Percentiles rank a stretch among this genome's conserved stretches.
These are phyloP conservation scores for Rubus parviflorus DNA, from an alignment of 306 rosid genomes.

Conservation along the genomic window DNA sequence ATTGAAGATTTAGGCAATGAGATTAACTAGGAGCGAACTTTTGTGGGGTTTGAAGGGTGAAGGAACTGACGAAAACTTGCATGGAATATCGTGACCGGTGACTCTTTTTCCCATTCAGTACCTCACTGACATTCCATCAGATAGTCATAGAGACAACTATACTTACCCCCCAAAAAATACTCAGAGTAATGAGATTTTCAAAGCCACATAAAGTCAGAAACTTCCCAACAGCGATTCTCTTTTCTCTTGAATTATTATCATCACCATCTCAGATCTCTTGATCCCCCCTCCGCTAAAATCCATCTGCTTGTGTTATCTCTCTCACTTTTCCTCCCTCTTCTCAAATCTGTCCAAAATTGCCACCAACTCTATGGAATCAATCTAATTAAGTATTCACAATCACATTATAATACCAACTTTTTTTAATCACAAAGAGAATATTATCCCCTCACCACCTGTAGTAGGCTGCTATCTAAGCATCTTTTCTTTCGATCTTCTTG, in stretches of 20 bases:
- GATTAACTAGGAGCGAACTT: conserved; percentile 18
- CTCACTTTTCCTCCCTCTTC: conserved; percentile 39
- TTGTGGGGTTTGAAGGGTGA: conserved; percentile 41
- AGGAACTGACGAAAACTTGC: conserved; percentile 48
- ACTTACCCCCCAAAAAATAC: conserved; percentile 39
- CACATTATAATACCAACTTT: conserved; percentile 31
- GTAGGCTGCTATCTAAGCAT: conserved; percentile 48
- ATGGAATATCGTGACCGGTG: conserved; percentile 53
- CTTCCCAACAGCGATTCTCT: conserved; percentile 97
- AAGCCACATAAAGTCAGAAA: conserved; percentile 71
- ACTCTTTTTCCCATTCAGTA: conserved; percentile 55
- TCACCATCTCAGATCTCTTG: conserved; percentile 47
- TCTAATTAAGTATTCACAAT: conserved; percentile 40
- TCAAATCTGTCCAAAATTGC: conserved; percentile 73
- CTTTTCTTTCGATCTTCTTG: conserved; percentile 46
- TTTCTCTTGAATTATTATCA: conserved; percentile 58
- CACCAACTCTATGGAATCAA: conserved; percentile 87
- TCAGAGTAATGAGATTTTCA: conserved; percentile 48
- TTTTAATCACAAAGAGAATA: conserved; percentile 46
- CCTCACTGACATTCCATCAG: conserved; percentile 75
- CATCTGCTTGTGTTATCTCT: conserved; percentile 47
- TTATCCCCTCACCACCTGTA: conserved; percentile 43
- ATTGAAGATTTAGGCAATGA: conserved; percentile 23
- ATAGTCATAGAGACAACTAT: conserved; percentile 37
- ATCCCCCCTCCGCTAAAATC: conserved; percentile 37